Base-by-base conservation (phyloP, 2,329 filamentous ascomycete genomes). In the Knoxdaviesia proteae region DNA sequence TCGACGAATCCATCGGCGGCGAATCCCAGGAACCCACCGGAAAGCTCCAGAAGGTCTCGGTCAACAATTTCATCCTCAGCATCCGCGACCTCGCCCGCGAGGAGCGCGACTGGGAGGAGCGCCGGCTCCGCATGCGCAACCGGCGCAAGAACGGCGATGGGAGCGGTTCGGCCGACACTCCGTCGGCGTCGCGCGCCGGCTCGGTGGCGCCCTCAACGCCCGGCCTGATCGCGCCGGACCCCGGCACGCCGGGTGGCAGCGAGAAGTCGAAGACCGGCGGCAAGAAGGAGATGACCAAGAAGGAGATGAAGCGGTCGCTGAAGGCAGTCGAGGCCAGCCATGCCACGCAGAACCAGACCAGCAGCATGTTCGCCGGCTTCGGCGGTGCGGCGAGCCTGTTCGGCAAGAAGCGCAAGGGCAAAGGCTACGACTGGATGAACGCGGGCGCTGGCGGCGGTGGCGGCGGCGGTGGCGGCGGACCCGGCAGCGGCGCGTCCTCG, bases 341-440 rank as follows among this genome's bases (percentile, higher is more conserved):
- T 49, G 75, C 77, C 29, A 81, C 79, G 48, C 84, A 88, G 31
- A 94, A 94, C 55, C 69, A 76, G 44, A 94, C 87, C 0, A 83
- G 83, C 43, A 77, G 74, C 47, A 72, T 84, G 63, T 83, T 83
- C 47, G 62, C 65, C 0, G 67, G 70, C 1, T 69, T 86, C 38
- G 79, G 80, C 44, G 68, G 71, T 51, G 69, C 72, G 55, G 71
- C 73, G 5, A 59, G 61, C 10, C 51, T 69, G 1, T 69, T 69
- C 45, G 66, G 69, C 42, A 73, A 72, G 50, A 75, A 74, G 56
- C 74, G 73, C 56, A 69, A 63, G 41, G 59, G 63, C 51, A 80
- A 81, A 56, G 77, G 77, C 49, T 86, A 86, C 54, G 71, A 73
- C 33, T 86, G 81, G 80, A 79, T 86, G 77, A 77, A 64, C 9